Conservation (phyloP, 306 rosid genomes). For the Mucuna pruriens region DNA sequence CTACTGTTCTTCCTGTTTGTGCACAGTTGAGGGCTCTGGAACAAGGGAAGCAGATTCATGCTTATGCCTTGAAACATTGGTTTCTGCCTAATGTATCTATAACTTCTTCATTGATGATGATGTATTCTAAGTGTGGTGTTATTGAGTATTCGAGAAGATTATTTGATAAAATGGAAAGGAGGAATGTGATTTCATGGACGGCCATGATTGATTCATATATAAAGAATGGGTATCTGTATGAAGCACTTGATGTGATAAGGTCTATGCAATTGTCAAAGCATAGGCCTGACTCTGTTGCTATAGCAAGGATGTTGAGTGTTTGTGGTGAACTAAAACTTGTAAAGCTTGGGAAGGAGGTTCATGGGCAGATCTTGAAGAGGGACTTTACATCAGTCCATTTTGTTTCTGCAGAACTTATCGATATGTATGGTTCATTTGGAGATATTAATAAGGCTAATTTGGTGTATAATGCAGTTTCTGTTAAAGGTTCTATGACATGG, state of each 20-base stretch:
- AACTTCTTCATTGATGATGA: conserved; percentile 70
- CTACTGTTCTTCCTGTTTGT: conserved; percentile 79
- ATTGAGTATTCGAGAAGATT: conserved; percentile 59
- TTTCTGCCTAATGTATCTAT: conserved; percentile 75
- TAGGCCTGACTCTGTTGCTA: conserved; percentile 71
- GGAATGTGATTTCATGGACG: conserved; percentile 78
- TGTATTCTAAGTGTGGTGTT: conserved; percentile 74
- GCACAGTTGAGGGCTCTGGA: conserved; percentile 67
- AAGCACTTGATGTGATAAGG: conserved; percentile 67
- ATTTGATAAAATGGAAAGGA: conserved; percentile 58
- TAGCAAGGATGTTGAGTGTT: conserved; percentile 62
- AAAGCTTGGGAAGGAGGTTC: conserved; percentile 81
- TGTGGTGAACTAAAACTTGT: conserved; percentile 55
- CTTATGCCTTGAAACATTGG: conserved; percentile 70
- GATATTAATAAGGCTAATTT: conserved; percentile 52
- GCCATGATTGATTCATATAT: conserved; percentile 74
- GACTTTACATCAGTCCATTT: conserved; percentile 55
- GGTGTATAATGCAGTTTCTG: conserved; percentile 57
- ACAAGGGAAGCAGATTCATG: conserved; percentile 81
- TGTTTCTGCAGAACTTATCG: conserved; percentile 68
- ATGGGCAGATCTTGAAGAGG: conserved; percentile 72
- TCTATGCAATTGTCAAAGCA: conserved; percentile 70
- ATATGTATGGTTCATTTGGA: conserved; percentile 70
- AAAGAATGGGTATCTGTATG: conserved; percentile 49
- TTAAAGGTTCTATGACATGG: conserved; percentile 83